A percentile compares a stretch with the other conserved stretches of the same genome.
These are phyloP conservation scores for Skeletonema potamos DNA, from an alignment of 108 stramenopile genomes.

Conservation along the genomic window DNA sequence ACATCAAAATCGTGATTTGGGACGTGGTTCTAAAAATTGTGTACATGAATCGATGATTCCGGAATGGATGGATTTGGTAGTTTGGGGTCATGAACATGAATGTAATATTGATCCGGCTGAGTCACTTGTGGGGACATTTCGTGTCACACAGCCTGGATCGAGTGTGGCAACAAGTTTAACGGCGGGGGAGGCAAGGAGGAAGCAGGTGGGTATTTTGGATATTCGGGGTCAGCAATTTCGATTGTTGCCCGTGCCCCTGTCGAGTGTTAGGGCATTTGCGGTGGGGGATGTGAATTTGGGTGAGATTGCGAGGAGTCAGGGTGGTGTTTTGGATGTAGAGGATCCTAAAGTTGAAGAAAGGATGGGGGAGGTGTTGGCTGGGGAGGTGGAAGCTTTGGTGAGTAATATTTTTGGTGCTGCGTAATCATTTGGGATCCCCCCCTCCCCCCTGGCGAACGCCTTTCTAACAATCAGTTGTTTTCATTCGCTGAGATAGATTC, in stretches of 20 bases:
- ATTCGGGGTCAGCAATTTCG: conserved; percentile 77
- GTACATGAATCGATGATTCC: conserved; percentile 97
- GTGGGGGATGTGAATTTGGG: conserved; percentile 64
- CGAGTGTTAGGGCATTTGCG: conserved; percentile 82
- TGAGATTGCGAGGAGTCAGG: conserved; percentile 23
- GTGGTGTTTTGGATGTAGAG: conserved; percentile 65
- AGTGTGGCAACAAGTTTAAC: conserved; percentile 90
- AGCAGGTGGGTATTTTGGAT: conserved; percentile 88
- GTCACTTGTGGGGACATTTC: conserved; percentile 90
- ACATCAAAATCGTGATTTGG: conserved; percentile 97
- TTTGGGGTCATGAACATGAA: conserved; percentile 98
- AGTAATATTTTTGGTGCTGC: neutral
- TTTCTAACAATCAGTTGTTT: neutral
- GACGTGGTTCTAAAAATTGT: conserved; percentile 94
- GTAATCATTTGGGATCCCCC: too few species aligned
- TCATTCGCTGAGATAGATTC: conserved; percentile 17
- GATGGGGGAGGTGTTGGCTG: conserved; percentile 60
- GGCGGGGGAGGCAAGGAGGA: conserved; percentile 84
- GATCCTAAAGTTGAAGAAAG: conserved; percentile 79
- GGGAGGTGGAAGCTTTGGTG: conserved; percentile 68
- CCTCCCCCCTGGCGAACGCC: too few species aligned
- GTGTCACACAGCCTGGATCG: conserved; percentile 94
- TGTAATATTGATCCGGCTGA: conserved; percentile 84
- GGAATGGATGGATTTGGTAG: conserved; percentile 95
- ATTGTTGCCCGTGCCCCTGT: conserved; percentile 69